phyloP scores from a whole-genome alignment of 306 rosid species.

The Sechiopsis laciniata region DNA sequence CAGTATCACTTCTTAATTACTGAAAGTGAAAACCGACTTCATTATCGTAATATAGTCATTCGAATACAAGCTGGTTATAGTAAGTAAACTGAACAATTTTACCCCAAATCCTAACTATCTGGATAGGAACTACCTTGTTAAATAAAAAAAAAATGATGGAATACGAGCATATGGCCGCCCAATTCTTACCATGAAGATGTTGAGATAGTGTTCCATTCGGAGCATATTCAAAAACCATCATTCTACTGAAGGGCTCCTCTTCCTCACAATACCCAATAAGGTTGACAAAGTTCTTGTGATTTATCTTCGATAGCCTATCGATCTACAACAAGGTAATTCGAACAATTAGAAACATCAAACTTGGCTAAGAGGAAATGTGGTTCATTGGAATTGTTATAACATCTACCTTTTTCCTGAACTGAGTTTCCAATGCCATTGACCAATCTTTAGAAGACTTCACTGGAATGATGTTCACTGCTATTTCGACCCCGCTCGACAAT shows the following conservation, averaged over 20 bases:
- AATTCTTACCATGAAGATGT: constrained; percentile 83
- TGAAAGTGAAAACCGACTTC: not conserved
- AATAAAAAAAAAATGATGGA: not conserved
- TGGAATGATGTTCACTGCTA: constrained; percentile 66
- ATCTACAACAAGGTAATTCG: constrained; percentile 46
- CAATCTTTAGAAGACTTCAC: constrained; percentile 52
- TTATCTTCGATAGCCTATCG: constrained; percentile 62
- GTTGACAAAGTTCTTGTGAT: constrained; percentile 93
- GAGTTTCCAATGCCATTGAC: constrained; percentile 57
- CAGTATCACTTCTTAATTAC: no score
- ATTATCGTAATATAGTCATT: not conserved
- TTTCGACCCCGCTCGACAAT: constrained; percentile 88
- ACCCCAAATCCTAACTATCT: not conserved
- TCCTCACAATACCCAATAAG: constrained; percentile 87
- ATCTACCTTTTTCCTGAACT: constrained; percentile 78
- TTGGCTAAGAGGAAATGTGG: not conserved
- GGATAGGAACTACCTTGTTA: not conserved
- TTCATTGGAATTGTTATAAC: constrained; percentile 9
- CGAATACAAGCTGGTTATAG: not conserved
- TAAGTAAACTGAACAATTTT: not conserved
- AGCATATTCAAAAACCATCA: constrained; percentile 93
- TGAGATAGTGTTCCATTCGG: constrained; percentile 90
- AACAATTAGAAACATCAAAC: constrained; percentile 27
- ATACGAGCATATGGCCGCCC: not conserved
- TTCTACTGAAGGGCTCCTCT: constrained; percentile 85